Conservation (phyloP, 495 filamentous ascomycete genomes). For the Trichoderma virens region DNA sequence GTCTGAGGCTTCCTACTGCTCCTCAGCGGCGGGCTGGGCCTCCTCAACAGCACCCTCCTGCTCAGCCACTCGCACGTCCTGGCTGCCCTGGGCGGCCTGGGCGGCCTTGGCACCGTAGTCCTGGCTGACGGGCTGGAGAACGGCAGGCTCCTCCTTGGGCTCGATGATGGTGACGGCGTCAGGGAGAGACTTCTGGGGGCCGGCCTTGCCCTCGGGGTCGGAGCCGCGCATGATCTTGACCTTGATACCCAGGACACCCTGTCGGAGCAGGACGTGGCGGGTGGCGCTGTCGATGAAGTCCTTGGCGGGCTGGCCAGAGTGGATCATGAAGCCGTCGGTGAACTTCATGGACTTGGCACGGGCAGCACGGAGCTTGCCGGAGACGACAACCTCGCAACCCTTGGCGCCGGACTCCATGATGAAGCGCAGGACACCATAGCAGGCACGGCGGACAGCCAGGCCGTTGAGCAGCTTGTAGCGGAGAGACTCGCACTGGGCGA, state of each 20-base stretch:
- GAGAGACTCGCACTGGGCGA: slow-evolving; percentile 99
- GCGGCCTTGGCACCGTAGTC: slow-evolving; percentile 97
- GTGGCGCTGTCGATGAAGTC: slow-evolving; percentile 99
- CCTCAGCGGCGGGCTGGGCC: slow-evolving; percentile 29
- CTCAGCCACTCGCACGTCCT: slow-evolving; percentile 65
- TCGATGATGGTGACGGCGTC: slow-evolving; percentile 99
- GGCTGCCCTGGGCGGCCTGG: slow-evolving; percentile 57
- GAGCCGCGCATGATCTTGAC: slow-evolving; percentile 99
- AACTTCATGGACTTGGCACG: slow-evolving; percentile 99
- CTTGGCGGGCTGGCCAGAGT: slow-evolving; percentile 98
- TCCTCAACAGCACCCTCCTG: slow-evolving; percentile 43
- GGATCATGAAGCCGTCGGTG: slow-evolving; percentile 99
- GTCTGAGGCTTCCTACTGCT: slow-evolving; percentile 35
- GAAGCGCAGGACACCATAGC: slow-evolving; percentile 99
- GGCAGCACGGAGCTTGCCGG: slow-evolving; percentile 95
- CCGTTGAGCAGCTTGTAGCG: slow-evolving; percentile 99
- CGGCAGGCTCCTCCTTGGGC: slow-evolving; percentile 96
- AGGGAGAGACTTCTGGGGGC: slow-evolving; percentile 90
- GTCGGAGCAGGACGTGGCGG: slow-evolving; percentile 97
- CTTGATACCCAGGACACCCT: slow-evolving; percentile 99
- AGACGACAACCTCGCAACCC: slow-evolving; percentile 98
- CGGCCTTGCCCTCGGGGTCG: slow-evolving; percentile 98
- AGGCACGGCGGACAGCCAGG: slow-evolving; percentile 91
- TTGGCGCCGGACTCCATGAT: slow-evolving; percentile 99
- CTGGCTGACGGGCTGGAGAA: slow-evolving; percentile 88